Base-by-base conservation (phyloP, 2,329 filamentous ascomycete genomes). In the Cercospora brassicicola region DNA sequence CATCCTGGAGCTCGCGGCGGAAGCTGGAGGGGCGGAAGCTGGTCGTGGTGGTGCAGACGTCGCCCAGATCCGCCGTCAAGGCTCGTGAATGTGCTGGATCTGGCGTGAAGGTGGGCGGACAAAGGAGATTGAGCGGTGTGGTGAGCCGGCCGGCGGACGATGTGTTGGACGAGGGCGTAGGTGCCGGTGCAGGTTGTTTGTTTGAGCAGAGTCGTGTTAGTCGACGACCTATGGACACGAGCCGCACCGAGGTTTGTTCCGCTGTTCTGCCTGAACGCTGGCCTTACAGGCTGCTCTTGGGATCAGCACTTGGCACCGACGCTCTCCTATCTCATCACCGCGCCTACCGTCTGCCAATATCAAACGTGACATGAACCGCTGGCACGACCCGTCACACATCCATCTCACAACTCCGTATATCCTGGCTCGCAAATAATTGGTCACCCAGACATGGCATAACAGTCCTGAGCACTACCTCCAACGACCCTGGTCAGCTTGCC, bases 1-100 rank as follows among this genome's bases (percentile, higher is more conserved):
- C 87, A 89, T 89, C 81, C 71, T 73, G 73, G 53, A 45, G 39
- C 33, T 63, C 39, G 36, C 18, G 55, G 51, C 30, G 23, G 61
- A 45, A 20, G 42, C 26, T 26, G 53, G 10, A 23, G 45, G 42
- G 42, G 10, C 36, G 36, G 36, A 42, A 42, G 30, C 33, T 23
- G 36, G 59, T 62, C 26, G 33, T 15, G 33, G 42, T 45, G 39
- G 42, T 51, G 23, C 59, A 28, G 59, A 30, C 42, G 60, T 31
- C 60, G 33, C 36, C 59, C 36, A 62, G 60, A 53, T 45, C 23
- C 39, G 59, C 42, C 42, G 42, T 18, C 42, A 18, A 48, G n/a
- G 42, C 18, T 48, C 45, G 10, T 51, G 45, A 51, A 51, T 20
- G 45, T 51, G 45, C 45, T 51, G 20, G 42, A 10, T 18, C n/a